A percentile compares a stretch with the other conserved stretches of the same genome.
These are phyloP conservation scores for Phytophthora sp. DNA, from an alignment of 352 stramenopile species.

Conservation along the genomic window DNA sequence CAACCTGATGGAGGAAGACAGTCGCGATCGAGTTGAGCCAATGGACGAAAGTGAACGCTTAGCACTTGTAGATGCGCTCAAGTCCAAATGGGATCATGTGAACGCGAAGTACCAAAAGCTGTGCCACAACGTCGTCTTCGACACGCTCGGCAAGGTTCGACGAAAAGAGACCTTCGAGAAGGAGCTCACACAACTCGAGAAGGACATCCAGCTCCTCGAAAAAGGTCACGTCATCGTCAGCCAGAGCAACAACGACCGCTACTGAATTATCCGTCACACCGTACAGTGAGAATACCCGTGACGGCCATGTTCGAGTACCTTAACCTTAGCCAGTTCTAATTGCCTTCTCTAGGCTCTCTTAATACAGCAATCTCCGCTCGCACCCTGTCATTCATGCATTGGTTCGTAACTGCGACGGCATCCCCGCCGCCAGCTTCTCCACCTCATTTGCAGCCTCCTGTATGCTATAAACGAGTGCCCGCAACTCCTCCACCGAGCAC, in stretches of 20 bases:
- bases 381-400: slow-evolving; percentile 15
- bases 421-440: slow-evolving; percentile 52
- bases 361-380: slow-evolving; percentile 22
- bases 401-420: slow-evolving; percentile 14
- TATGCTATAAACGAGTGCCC: slow-evolving; percentile 71
- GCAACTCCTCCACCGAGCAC: slow-evolving; percentile 74
- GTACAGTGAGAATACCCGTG: neutral
- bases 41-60: slow-evolving; percentile 89
- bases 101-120: slow-evolving; percentile 96
- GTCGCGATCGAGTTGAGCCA: slow-evolving; percentile 53
- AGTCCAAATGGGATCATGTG: slow-evolving; percentile 94
- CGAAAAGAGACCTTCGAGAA: slow-evolving; percentile 94
- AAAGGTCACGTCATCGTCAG: slow-evolving; percentile 75
- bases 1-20: slow-evolving; percentile 81
- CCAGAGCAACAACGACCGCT: slow-evolving; percentile 56
- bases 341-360: slow-evolving; percentile 1
- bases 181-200: slow-evolving; percentile 92
- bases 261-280: slow-evolving; percentile 21
- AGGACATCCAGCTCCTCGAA: slow-evolving; percentile 90
- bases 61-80: slow-evolving; percentile 89
- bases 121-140: slow-evolving; percentile 93
- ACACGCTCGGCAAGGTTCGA: slow-evolving; percentile 92
- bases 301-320: slow-evolving; percentile 6
- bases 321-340: neutral
- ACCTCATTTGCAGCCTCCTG: slow-evolving; percentile 69